Percentiles rank a stretch among this genome's conserved stretches.
phyloP scores from a whole-genome alignment of 352 stramenopile genomes.

The Globisporangium takayamanum region DNA sequence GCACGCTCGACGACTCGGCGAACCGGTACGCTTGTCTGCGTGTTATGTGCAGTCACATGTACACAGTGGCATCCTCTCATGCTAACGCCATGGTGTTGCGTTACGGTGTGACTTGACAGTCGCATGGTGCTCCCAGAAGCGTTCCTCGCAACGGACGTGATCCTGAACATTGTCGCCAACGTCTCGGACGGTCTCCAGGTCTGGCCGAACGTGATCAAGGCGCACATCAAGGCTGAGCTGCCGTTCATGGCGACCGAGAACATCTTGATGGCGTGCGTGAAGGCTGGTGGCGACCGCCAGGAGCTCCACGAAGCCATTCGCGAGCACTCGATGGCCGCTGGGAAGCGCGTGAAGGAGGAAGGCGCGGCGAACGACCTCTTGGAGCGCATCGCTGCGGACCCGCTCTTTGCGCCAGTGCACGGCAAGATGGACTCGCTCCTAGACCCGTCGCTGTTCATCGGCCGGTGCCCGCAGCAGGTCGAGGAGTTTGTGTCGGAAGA shows the following conservation, averaged over 20 bases:
- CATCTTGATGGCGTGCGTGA: slow-evolving; percentile 99
- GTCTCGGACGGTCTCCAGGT: slow-evolving; percentile 96
- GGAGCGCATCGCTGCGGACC: slow-evolving; percentile 93
- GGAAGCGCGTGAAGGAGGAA: slow-evolving; percentile 96
- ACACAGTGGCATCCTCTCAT: not conserved
- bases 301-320: slow-evolving; percentile 97
- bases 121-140: slow-evolving; percentile 96
- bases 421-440: slow-evolving; percentile 93
- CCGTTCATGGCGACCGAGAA: slow-evolving; percentile 99
- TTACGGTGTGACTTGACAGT: slow-evolving; percentile 19
- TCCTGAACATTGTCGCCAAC: slow-evolving; percentile 96
- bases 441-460: slow-evolving; percentile 96
- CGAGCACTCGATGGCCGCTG: slow-evolving; percentile 97
- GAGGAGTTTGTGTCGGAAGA: slow-evolving; percentile 95
- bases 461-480: slow-evolving; percentile 93
- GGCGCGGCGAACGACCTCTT: slow-evolving; percentile 97
- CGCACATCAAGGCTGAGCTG: slow-evolving; percentile 97
- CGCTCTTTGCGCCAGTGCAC: slow-evolving; percentile 93
- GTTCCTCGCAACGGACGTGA: slow-evolving; percentile 97
- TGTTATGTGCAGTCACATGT: not conserved
- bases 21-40: slow-evolving; percentile 71
- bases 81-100: not conserved
- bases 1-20: slow-evolving; percentile 98
- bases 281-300: slow-evolving; percentile 97
- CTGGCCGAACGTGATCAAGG: slow-evolving; percentile 93